These are phyloP conservation scores for Cicer yamashitae DNA, from an alignment of 306 rosid genomes.

Conservation along the genomic window DNA sequence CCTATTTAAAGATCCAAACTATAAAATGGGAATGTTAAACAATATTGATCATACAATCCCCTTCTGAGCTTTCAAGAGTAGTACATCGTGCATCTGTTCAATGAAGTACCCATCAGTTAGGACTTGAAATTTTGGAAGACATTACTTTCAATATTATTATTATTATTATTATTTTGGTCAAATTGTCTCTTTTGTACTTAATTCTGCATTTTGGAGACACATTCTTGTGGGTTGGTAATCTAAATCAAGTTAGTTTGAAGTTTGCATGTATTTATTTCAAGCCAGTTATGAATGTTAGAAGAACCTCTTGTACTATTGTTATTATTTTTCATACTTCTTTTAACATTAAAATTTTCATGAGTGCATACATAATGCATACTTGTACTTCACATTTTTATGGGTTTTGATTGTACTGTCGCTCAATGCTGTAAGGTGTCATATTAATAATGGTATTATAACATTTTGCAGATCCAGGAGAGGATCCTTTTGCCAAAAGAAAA, in stretches of 20 bases:
- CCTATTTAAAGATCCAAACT: too few relatives aligned
- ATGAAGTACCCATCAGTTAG: neutral
- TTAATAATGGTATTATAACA: constrained; percentile 22
- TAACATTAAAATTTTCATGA: neutral
- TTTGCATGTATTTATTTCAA: constrained; percentile 7
- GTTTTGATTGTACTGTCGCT: neutral
- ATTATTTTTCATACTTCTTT: neutral
- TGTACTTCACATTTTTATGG: neutral
- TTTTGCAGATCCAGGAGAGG: constrained; percentile 74
- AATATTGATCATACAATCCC: too few relatives aligned
- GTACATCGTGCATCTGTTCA: neutral
- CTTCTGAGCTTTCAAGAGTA: neutral
- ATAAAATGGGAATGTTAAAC: too few relatives aligned
- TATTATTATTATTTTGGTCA: neutral
- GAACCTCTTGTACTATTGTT: neutral
- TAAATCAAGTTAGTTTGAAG: neutral
- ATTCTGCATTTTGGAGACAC: constrained; percentile 1
- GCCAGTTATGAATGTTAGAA: neutral
- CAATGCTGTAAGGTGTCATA: neutral
- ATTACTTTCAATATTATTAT: neutral
- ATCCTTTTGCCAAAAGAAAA: constrained; percentile 86
- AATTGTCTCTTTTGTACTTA: neutral
- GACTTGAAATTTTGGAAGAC: neutral
- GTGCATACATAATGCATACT: neutral
- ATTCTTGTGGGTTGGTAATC: neutral